Evolutionary conservation across 2,329 filamentous ascomycete genomes (phyloP).

Genomic region (Biscogniauxia sp.): DNA sequence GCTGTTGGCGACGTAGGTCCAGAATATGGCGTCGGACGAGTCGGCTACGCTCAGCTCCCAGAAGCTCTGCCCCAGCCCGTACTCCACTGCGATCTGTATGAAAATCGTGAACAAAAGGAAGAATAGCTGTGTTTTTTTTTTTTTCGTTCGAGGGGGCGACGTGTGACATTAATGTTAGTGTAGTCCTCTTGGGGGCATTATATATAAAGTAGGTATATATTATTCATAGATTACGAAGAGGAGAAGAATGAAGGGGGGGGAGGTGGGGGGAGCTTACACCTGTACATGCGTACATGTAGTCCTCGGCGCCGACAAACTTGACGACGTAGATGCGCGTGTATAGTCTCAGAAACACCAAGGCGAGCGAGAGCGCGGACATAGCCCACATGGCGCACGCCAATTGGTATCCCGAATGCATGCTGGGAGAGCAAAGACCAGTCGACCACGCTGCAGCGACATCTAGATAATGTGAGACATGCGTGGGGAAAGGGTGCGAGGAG

Average conservation of each 20-base stretch:
- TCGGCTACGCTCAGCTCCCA: conserved; percentile 31
- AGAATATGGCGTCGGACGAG: conserved; percentile 37
- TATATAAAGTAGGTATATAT: too few relatives aligned
- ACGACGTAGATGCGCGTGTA: conserved; percentile 33
- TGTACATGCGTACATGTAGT: conserved; percentile 36
- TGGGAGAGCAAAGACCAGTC: conserved; percentile 5
- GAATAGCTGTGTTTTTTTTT: conserved; percentile 24
- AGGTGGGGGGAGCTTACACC: conserved; percentile 28
- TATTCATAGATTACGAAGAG: background rate
- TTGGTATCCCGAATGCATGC: conserved; percentile 32
- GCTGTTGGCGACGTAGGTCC: conserved; percentile 38
- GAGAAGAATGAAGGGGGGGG: too few relatives aligned
- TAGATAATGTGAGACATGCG: background rate
- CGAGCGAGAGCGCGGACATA: conserved; percentile 31
- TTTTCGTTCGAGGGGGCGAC: too few relatives aligned
- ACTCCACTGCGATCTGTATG: conserved; percentile 35
- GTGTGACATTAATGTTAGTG: background rate
- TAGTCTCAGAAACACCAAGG: conserved; percentile 23
- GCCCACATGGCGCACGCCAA: conserved; percentile 35
- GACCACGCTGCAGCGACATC: background rate
- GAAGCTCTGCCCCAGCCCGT: conserved; percentile 35
- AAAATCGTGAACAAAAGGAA: conserved; percentile 34
- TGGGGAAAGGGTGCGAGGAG: background rate
- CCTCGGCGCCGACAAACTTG: conserved; percentile 36
- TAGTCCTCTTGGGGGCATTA: too few relatives aligned